Conservation (phyloP, 805 yeast species). For the Monosporozyma yasuniensis region DNA sequence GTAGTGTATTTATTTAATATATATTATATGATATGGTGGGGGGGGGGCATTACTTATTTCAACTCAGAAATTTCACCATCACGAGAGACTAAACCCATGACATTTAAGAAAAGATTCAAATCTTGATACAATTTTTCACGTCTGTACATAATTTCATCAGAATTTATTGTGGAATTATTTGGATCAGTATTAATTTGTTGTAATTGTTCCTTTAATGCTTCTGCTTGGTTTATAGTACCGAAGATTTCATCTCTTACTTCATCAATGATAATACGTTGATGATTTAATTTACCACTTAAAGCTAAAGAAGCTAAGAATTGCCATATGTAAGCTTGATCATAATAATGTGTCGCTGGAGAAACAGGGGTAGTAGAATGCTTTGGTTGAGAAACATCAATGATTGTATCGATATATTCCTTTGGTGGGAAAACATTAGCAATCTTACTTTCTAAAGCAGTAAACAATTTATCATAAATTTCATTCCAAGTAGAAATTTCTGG, state of each 20-base stretch:
- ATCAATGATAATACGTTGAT: conserved; percentile 88
- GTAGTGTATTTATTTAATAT: background rate
- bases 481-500: conserved; percentile 54
- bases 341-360: conserved; percentile 9
- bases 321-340: conserved; percentile 84
- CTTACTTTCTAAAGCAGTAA: conserved; percentile 70
- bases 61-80: conserved; percentile 82
- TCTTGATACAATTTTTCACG: conserved; percentile 61
- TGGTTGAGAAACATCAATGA: conserved; percentile 5
- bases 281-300: conserved; percentile 79
- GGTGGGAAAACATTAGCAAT: conserved; percentile 78
- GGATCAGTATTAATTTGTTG: background rate
- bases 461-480: conserved; percentile 69
- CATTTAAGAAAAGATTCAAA: conserved; percentile 86
- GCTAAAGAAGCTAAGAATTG: conserved; percentile 93
- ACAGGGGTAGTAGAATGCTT: too few relatives aligned
- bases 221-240: conserved; percentile 74
- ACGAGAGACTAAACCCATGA: conserved; percentile 90
- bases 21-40: background rate
- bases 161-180: conserved; percentile 8
- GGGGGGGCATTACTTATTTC: conserved; percentile 21
- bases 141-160: conserved; percentile 38
- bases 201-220: conserved; percentile 31
- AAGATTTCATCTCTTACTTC: conserved; percentile 90
- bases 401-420: conserved; percentile 27